Conservation (phyloP, 495 filamentous ascomycete genomes). For the Pseudevernia furfuracea region DNA sequence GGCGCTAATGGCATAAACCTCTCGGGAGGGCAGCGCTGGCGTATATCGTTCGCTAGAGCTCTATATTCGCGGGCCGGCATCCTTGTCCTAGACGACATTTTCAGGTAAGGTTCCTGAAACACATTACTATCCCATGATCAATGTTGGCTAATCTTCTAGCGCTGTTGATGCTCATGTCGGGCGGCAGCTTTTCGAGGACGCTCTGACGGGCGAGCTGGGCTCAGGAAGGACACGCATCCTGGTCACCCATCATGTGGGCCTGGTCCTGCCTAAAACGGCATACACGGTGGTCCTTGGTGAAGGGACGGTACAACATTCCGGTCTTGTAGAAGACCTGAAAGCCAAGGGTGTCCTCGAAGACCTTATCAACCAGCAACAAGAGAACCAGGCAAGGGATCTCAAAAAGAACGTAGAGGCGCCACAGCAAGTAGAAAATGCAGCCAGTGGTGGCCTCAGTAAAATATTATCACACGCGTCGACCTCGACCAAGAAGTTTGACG, state of each 20-base stretch:
- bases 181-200: conserved; percentile 65
- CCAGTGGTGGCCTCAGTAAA: conserved; percentile 37
- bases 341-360: conserved; percentile 47
- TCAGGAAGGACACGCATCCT: conserved; percentile 66
- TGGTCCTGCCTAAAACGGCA: conserved; percentile 61
- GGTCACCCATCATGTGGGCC: conserved; percentile 73
- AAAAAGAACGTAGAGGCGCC: conserved; percentile 26
- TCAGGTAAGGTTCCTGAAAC: conserved; percentile 44
- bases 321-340: conserved; percentile 50
- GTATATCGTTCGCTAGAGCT: conserved; percentile 69
- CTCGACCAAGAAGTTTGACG: conserved; percentile 20
- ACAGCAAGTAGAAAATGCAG: conserved; percentile 36
- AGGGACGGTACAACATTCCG: conserved; percentile 55
- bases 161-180: conserved; percentile 64
- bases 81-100: conserved; percentile 77
- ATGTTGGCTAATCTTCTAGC: conserved; percentile 3
- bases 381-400: conserved; percentile 24
- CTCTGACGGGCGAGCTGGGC: conserved; percentile 61
- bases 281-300: conserved; percentile 64
- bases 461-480: conserved; percentile 30
- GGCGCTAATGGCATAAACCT: conserved; percentile 78
- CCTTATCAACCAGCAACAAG: conserved; percentile 51
- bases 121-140: neutral
- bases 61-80: conserved; percentile 75
- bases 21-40: conserved; percentile 77